Evolutionary conservation across 192 early-diverging fungal species (phyloP), one percentile per base, ranked within the genome.

Genomic region (Podila clonocystis): DNA sequence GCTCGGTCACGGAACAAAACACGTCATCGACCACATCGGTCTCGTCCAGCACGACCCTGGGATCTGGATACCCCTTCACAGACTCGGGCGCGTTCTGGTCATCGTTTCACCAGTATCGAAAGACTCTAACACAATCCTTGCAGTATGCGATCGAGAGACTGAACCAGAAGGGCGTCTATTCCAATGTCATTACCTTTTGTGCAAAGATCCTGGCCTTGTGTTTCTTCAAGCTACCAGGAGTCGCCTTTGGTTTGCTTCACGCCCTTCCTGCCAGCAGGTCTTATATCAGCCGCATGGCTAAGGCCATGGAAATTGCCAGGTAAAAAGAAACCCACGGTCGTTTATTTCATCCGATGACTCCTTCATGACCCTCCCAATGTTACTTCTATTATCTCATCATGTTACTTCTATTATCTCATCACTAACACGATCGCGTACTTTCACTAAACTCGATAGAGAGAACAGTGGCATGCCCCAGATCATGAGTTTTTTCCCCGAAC

Each of bases 171-270:
- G 85, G 78, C 13, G 83, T 88, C 2, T 85, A 85, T 29, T 84
- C 85, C 0, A 86, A 88, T 41, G 80, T 85, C 24, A 86, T 88
- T 26, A 82, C 77, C 1, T 88, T 88, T 63, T 86, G 85, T 58
- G 87, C 85, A 65, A 82, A 84, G 50, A 83, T 88, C 49, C 72
- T 88, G 52, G 84, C 86, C 13, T 57, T 83, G 19, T 84, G 84
- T n/a, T 88, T 88, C 64, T 80, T 88, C 50, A 85, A 84, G 61
- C 67, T 88, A 4, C 86, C 86, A 28, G 76, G 76, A n/a, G 79
- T 85, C n/a, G 83, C 84, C 4, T 83, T 76, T 58, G 78, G 80
- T 8, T 57, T 85, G 49, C 66, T 85, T 3, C 77, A 86, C 62
- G 77, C 82, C 12, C 73, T 88, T 7, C 85, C 87, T 2, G 73